Percentiles rank a stretch among this genome's conserved stretches.
Evolutionary conservation across 148 eudicot species (phyloP).

Genomic region (Mesembryanthemum crystallinum): DNA sequence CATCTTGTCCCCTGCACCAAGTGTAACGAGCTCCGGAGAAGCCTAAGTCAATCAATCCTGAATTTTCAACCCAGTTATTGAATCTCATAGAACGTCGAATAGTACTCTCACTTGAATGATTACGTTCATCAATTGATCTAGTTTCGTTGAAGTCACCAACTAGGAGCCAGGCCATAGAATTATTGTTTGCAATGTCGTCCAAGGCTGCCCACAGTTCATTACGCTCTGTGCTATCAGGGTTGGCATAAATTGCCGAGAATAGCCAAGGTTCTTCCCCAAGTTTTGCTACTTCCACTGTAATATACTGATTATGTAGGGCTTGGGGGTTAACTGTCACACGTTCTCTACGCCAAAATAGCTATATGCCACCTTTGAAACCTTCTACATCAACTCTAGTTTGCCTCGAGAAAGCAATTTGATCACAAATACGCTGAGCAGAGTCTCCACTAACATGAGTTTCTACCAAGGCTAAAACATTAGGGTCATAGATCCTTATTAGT

Average conservation of each 20-base stretch:
- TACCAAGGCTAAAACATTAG: not conserved
- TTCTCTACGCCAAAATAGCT: not conserved
- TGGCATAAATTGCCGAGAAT: not conserved
- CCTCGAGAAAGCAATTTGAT: not conserved
- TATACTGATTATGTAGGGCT: not conserved
- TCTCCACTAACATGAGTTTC: not conserved
- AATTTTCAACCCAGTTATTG: not conserved
- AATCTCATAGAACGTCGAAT: not conserved
- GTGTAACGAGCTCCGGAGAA: not conserved
- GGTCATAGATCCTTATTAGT: not conserved
- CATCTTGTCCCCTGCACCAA: not conserved
- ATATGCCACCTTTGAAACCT: not conserved
- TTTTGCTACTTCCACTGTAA: not conserved
- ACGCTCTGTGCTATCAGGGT: not conserved
- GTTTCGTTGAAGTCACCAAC: constrained; percentile 2
- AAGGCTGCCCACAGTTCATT: not conserved
- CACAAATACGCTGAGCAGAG: constrained; percentile 6
- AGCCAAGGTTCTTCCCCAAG: not conserved
- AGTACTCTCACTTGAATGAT: too few relatives aligned
- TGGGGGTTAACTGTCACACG: not conserved
- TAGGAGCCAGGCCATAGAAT: not conserved
- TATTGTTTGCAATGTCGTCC: rapidly evolving
- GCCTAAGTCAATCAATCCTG: not conserved
- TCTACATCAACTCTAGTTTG: not conserved
- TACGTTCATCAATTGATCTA: not conserved